A percentile compares a stretch with the other conserved stretches of the same genome.
phyloP scores from a whole-genome alignment of 805 yeast genomes.

The Metschnikowia picachoensis region DNA sequence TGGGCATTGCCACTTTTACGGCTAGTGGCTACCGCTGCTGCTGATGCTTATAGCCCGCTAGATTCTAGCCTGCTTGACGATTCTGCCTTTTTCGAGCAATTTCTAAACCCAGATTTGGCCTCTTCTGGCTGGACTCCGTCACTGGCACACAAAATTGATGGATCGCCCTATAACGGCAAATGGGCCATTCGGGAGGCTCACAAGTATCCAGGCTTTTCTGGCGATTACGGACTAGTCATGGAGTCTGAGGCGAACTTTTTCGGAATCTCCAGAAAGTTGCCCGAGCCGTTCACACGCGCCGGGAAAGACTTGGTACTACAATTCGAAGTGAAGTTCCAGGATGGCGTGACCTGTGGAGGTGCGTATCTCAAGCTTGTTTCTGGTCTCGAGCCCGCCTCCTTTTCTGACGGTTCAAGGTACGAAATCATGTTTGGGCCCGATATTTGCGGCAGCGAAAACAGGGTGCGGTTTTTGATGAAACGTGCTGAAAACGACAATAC shows the following conservation, averaged over 20 bases:
- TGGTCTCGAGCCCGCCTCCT: conserved; percentile 39
- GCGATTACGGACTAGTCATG: conserved; percentile 75
- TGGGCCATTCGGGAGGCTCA: conserved; percentile 71
- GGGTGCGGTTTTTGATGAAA: conserved; percentile 70
- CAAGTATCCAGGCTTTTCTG: conserved; percentile 50
- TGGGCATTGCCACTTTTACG: conserved; percentile 5
- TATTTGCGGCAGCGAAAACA: conserved; percentile 76
- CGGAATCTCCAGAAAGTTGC: conserved; percentile 68
- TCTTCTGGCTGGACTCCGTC: conserved; percentile 49
- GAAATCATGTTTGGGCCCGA: conserved; percentile 95
- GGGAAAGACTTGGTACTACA: conserved; percentile 73
- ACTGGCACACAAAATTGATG: conserved; percentile 44
- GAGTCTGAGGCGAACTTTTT: conserved; percentile 75
- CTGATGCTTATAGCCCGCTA: conserved; percentile 27
- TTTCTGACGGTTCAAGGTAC: conserved; percentile 66
- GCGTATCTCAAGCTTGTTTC: conserved; percentile 77
- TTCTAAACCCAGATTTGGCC: conserved; percentile 27
- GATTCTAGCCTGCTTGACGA: conserved; percentile 30
- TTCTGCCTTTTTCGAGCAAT: conserved; percentile 65
- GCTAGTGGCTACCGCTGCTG: conserved; percentile 8
- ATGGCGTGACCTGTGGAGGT: conserved; percentile 81
- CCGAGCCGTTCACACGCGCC: conserved; percentile 53
- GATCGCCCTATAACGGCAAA: conserved; percentile 62
- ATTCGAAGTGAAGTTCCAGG: conserved; percentile 83
- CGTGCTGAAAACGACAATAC: conserved; percentile 52